Base-by-base conservation (phyloP, 495 filamentous ascomycete species). In the Usnea hakonensis region DNA sequence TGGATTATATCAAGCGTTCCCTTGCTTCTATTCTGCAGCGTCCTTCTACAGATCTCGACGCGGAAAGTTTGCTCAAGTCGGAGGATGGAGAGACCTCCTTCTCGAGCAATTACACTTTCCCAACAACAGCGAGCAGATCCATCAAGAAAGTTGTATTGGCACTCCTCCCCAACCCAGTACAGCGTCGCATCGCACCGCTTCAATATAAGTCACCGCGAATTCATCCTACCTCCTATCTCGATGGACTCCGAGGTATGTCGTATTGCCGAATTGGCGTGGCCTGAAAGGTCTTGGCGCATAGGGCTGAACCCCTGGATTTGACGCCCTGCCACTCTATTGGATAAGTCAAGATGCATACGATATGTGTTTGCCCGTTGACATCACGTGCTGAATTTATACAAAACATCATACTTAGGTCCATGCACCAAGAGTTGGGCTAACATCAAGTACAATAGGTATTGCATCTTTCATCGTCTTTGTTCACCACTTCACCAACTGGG, bases 211-310 rank as follows among this genome's bases (percentile, higher is more conserved):
- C 57, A 69, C 21, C 67, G 61, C 70, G 61, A 41, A 36, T 74
- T 23, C 77, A 77, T 46, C 74, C 79, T 11, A 83, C 81, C 2
- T 73, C 79, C 16, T 81, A 79, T 64, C 74, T 82, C 54, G 77
- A 52, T 32, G 48, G 48, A 5, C 28, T 52, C 26, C 48, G 48
- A 3, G 48, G 48, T 52, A 52, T 3, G 48, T 32, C n/a, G n/a
- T n/a, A n/a, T n/a, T n/a, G n/a, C n/a, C n/a, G n/a, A n/a, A n/a
- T n/a, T n/a, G n/a, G n/a, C n/a, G n/a, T n/a, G n/a, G n/a, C n/a
- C n/a, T n/a, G n/a, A n/a, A n/a, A n/a, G n/a, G n/a, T n/a, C n/a
- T n/a, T n/a, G n/a, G n/a, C n/a, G n/a, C n/a, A n/a, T n/a, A n/a
- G n/a, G n/a, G n/a, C n/a, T n/a, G n/a, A n/a, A n/a, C n/a, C n/a